Base-by-base conservation (phyloP, 345 rosid species). In the Garcia nutans region DNA sequence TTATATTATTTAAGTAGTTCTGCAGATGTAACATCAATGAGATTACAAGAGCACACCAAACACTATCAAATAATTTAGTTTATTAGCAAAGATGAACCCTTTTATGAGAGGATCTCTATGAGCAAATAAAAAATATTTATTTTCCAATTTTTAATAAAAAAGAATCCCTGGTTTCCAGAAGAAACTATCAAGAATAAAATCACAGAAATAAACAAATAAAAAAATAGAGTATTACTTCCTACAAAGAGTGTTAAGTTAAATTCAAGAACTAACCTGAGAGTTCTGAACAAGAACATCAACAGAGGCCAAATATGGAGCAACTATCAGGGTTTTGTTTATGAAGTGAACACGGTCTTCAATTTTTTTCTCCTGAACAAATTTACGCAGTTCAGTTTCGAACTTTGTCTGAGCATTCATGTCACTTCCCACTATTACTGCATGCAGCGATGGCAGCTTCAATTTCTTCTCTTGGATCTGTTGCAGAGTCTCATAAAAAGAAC, bases 271-370 rank as follows among this genome's bases (percentile, higher is more conserved):
- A 55, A 77, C 84, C 84, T 81, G 84, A 47, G 81, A 81, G 66
- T 81, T 81, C 71, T 81, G 84, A 70, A 81, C 84, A 55, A 81
- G 81, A 62, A 77, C 84, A 56, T 81, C 84, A 45, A 77, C 73
- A n/a, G 84, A 58, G 16, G 84, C 84, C 59, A 81, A 65, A 69
- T 77, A 77, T 23, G 84, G 84, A 77, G 84, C 78, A 74, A 81
- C 81, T 8, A 78, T 58, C 28, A 81, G 69, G 33, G 84, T 81
- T 58, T 81, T 81, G 44, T 81, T 81, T 33, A 81, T 77, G 69
- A 81, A 81, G 68, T 81, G 84, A 61, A 81, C 84, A 52, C 72
- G 75, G 47, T 77, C 68, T 57, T 81, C 72, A 56, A 81, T 81
- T 47, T 74, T 81, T 17, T 77, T 73, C 63, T 77, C 71, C 42